Conservation (phyloP, 2,329 filamentous ascomycete genomes). For the Sphaerostilbella broomeana region DNA sequence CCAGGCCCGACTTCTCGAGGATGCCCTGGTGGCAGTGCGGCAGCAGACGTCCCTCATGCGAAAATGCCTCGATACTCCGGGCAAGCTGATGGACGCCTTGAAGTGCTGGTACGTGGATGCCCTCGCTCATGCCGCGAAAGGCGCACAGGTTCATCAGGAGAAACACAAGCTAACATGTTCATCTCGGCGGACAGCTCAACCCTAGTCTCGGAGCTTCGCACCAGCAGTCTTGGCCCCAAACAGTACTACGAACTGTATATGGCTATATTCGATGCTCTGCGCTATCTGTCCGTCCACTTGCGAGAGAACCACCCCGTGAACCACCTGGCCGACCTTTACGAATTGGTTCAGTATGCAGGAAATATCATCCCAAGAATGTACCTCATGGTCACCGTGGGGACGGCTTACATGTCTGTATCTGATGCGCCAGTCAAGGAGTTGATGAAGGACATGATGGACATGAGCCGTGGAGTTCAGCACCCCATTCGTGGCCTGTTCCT, state of each 20-base stretch:
- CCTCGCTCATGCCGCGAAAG: too few species aligned
- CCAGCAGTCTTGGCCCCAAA: conserved; percentile 94
- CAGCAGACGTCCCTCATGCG: conserved; percentile 97
- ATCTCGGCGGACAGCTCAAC: conserved; percentile 62
- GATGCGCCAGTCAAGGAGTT: conserved; percentile 99
- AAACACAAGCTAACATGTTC: conserved; percentile 11
- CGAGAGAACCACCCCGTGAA: conserved; percentile 97
- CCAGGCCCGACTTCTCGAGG: conserved; percentile 88
- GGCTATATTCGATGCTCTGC: conserved; percentile 95
- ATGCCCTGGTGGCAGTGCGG: conserved; percentile 91
- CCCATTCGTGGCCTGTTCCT: conserved; percentile 92
- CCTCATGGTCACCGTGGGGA: conserved; percentile 98
- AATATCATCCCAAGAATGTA: conserved; percentile 96
- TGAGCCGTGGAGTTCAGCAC: conserved; percentile 96
- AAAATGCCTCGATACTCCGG: conserved; percentile 92
- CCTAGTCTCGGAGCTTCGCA: conserved; percentile 94
- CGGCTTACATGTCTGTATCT: conserved; percentile 97
- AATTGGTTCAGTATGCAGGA: conserved; percentile 94
- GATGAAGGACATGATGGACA: conserved; percentile 99
- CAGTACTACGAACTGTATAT: conserved; percentile 99
- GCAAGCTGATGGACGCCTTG: conserved; percentile 98
- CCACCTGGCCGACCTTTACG: conserved; percentile 95
- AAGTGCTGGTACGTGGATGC: conserved; percentile 82
- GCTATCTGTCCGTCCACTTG: conserved; percentile 91
- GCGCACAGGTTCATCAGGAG: background rate